phyloP scores from a whole-genome alignment of 2,329 filamentous ascomycete genomes.

The Plectosphaerella plurivora region DNA sequence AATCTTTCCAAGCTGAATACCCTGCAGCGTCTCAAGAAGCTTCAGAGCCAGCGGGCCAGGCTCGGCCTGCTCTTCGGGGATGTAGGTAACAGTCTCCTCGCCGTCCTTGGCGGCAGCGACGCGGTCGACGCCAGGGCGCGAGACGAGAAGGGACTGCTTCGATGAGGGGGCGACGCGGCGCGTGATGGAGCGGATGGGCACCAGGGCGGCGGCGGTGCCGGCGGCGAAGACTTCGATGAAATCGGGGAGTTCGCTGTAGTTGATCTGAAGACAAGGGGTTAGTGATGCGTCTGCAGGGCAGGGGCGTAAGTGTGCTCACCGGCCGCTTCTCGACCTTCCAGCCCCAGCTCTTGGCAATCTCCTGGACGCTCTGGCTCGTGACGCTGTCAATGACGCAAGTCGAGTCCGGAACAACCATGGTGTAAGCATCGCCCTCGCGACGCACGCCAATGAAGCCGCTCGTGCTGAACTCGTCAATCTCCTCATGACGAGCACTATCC shows the following conservation, averaged over 20 bases:
- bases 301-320: too few species aligned
- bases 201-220: constrained; percentile 84
- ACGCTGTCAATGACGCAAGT: constrained; percentile 84
- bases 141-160: constrained; percentile 32
- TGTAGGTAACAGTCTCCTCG: constrained; percentile 51
- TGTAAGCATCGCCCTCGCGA: constrained; percentile 51
- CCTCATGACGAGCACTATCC: constrained; percentile 76
- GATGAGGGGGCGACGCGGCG: constrained; percentile 44
- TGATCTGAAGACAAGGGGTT: constrained; percentile 43
- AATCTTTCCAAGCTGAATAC: constrained; percentile 77
- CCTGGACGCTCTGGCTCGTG: constrained; percentile 72
- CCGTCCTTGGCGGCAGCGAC: constrained; percentile 28
- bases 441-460: constrained; percentile 82
- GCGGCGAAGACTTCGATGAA: constrained; percentile 80
- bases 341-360: constrained; percentile 72
- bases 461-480: constrained; percentile 95
- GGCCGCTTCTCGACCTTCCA: constrained; percentile 78
- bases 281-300: too few species aligned
- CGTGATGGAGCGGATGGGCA: constrained; percentile 88
- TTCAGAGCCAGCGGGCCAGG: constrained; percentile 69
- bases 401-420: constrained; percentile 82
- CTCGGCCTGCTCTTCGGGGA: constrained; percentile 54
- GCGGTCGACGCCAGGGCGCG: constrained; percentile 28
- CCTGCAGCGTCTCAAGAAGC: constrained; percentile 73
- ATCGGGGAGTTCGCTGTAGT: constrained; percentile 50